A percentile compares a stretch with the other conserved stretches of the same genome.
Conservation (phyloP, 768 basidiomycete genomes). For the Agaricus sinodeliciosus region DNA sequence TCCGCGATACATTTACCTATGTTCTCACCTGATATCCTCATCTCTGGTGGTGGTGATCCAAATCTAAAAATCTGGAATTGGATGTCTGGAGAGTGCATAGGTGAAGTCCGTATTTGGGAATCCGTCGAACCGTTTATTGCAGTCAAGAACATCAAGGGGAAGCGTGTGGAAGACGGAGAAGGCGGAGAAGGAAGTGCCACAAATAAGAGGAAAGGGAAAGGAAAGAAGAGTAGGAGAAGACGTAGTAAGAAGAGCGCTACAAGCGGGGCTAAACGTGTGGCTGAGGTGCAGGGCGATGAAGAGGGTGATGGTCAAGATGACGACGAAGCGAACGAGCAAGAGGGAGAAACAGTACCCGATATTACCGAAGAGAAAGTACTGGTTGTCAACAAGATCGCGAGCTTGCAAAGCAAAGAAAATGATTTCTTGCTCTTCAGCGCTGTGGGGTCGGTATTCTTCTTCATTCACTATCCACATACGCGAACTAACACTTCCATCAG, state of each 20-base stretch:
- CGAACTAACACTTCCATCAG: conserved; percentile 29
- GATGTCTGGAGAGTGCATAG: conserved; percentile 50
- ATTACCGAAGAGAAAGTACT: conserved; percentile 31
- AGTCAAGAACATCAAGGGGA: conserved; percentile 26
- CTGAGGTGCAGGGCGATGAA: not conserved
- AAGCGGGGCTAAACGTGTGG: conserved; percentile 14
- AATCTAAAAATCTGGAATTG: conserved; percentile 76
- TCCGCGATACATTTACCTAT: conserved; percentile 71
- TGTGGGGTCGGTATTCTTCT: conserved; percentile 50
- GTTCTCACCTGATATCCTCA: conserved; percentile 38
- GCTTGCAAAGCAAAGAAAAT: conserved; percentile 29
- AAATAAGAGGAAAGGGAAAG: conserved; percentile 15
- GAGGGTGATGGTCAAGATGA: conserved; percentile 10
- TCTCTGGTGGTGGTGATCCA: conserved; percentile 88
- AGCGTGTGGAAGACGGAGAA: conserved; percentile 22
- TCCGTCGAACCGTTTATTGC: conserved; percentile 44
- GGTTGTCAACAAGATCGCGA: conserved; percentile 51
- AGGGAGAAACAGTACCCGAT: not conserved
- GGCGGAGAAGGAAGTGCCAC: conserved; percentile 16
- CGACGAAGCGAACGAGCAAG: conserved; percentile 1
- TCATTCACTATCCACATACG: not conserved
- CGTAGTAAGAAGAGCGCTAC: conserved; percentile 16
- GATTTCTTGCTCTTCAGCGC: conserved; percentile 56
- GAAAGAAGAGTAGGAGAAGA: conserved; percentile 18
- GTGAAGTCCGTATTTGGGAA: conserved; percentile 45